Base-by-base conservation (phyloP, 306 rosid species). In the Morella rubra region DNA sequence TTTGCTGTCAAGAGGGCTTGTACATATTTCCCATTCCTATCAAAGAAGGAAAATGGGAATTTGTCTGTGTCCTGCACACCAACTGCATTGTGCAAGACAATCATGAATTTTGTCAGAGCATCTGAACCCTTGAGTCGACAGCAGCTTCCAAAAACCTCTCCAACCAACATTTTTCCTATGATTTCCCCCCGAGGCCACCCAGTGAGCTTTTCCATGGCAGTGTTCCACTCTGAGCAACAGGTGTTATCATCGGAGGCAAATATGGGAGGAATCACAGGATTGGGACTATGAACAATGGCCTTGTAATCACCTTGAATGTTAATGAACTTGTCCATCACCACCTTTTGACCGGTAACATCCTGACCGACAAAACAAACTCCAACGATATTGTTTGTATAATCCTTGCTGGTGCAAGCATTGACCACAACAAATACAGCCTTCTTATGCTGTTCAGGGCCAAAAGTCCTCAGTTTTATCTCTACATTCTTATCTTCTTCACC, bases 331-430 rank as follows among this genome's bases (percentile, higher is more conserved):
- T 96, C 99, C 99, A 93, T 96, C 51, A 96, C 95, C 79, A 93
- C 81, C 84, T 91, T 96, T 72, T 96, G 99, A 83, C 87, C 88
- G 52, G 99, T 96, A 75, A 96, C 90, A 75, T 96, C 99, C 81
- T 96, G 99, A 83, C 99, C 99, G 72, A 96, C 97, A 86, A 96
- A 96, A 90, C 99, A 96, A 79, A 90, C 97, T 80, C 99, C 99
- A 52, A 96, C 97, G 52, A 96, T 87, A 78, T 85, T 88, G 82
- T 87, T 86, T 40, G 91, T 81, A 79, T 86, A 93, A 83, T 92
- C 98, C 90, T 87, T 88, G 94, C 99, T 96, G 77, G 90, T 89
- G 90, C 99, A 96, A 79, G 99, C 99, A 90, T 96, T 96, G 81
- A 92, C 98, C 82, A 93, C 94, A 69, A 96, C 83, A 83, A 82